Conservation (phyloP, 441 rosid species). For the Hypseocharis bilobata region DNA sequence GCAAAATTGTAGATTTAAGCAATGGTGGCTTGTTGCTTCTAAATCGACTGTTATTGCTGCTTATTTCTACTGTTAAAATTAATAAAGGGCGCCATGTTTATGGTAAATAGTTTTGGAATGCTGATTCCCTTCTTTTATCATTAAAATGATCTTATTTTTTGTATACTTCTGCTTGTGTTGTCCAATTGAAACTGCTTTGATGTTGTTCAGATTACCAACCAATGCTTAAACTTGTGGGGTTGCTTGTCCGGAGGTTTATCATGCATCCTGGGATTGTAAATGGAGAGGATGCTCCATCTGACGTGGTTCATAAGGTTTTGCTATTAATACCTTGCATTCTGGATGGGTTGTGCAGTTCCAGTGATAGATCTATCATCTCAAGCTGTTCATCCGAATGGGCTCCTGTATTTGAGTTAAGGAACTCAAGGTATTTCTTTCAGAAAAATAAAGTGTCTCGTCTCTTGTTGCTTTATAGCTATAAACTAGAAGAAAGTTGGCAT, state of each 20-base stretch:
- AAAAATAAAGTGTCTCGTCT: constrained; percentile 9
- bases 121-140: constrained; percentile 20
- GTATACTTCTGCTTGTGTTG: constrained; percentile 6
- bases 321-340: constrained; percentile 56
- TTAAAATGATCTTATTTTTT: constrained; percentile 10
- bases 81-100: constrained; percentile 36
- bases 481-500: background rate
- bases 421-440: constrained; percentile 44
- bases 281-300: constrained; percentile 35
- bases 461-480: background rate
- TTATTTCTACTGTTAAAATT: constrained; percentile 43
- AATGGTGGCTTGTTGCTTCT: constrained; percentile 29
- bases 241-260: constrained; percentile 37
- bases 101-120: constrained; percentile 34
- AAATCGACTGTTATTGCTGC: constrained; percentile 46
- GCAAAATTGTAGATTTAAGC: constrained; percentile 10
- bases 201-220: constrained; percentile 51
- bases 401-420: constrained; percentile 52
- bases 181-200: constrained; percentile 11
- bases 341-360: constrained; percentile 35
- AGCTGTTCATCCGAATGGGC: constrained; percentile 53
- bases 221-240: constrained; percentile 42
- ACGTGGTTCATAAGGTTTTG: constrained; percentile 53
- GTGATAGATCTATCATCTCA: constrained; percentile 36
- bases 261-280: constrained; percentile 26